A percentile compares a stretch with the other conserved stretches of the same genome.
phyloP scores from a whole-genome alignment of 106 monocot species.

The Dendrobium huoshanense region DNA sequence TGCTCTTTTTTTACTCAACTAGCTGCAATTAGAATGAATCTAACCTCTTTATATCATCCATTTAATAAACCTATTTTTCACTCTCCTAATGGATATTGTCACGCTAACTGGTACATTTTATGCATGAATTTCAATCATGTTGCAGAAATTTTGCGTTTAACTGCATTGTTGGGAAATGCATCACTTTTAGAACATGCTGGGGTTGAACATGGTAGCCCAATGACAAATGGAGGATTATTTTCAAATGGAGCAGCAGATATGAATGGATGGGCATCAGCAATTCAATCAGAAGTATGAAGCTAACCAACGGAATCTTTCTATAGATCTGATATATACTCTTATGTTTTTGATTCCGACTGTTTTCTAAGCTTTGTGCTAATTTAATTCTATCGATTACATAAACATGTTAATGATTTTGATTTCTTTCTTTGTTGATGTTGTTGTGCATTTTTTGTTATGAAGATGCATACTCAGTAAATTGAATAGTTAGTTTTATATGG shows the following conservation, averaged over 20 bases:
- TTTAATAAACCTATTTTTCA: neutral
- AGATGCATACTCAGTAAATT: neutral
- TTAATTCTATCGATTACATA: neutral
- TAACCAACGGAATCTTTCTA: conserved; percentile 63
- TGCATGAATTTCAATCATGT: conserved; percentile 59
- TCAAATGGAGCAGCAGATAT: conserved; percentile 63
- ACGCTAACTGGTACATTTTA: conserved; percentile 49
- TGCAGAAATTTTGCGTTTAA: conserved; percentile 88
- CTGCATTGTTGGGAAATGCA: conserved; percentile 75
- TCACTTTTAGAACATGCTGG: conserved; percentile 74
- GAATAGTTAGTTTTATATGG: neutral
- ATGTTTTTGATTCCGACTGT: neutral
- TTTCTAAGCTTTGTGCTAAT: too few relatives aligned
- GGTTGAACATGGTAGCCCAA: conserved; percentile 77
- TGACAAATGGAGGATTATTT: conserved; percentile 72
- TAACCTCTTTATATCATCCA: neutral
- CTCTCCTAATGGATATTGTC: neutral
- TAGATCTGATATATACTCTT: conserved; percentile 6
- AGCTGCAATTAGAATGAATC: neutral
- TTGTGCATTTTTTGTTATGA: neutral
- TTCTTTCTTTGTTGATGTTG: neutral
- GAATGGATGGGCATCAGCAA: conserved; percentile 67
- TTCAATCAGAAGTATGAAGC: conserved; percentile 84
- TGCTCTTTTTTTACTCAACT: neutral
- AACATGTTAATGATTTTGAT: neutral